Base-by-base conservation (phyloP, 768 basidiomycete genomes). In the Rhodocollybia butyracea region DNA sequence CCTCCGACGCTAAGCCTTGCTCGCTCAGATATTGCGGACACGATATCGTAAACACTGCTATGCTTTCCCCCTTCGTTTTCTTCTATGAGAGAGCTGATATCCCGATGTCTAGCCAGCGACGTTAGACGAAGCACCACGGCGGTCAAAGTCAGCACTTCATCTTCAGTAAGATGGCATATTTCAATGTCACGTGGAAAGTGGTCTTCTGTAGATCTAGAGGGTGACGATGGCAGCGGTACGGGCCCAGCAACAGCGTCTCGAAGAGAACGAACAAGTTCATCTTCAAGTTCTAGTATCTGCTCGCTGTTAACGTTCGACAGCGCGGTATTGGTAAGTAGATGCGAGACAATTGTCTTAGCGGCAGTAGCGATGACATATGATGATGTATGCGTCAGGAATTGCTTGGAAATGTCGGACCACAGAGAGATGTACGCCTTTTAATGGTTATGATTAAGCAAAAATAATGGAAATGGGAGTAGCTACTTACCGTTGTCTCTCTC, bases 401-500 rank as follows among this genome's bases (percentile, higher is more conserved):
- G 94, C 65, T 95, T 95, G 58, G 81, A 85, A 21, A 98, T 78
- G 62, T 98, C 93, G 68, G 95, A 93, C 95, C 96, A 98, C 1
- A 99, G 79, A 34, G 76, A 76, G 41, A 87, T 83, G 68, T 97
- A 98, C 0, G 85, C 86, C 92, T 96, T 63, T 17, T 58, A n/a
- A 36, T 54, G 29, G 56, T 13, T 55, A 34, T 43, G 48, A 38
- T n/a, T n/a, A n/a, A n/a, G n/a, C n/a, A n/a, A n/a, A n/a, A n/a
- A n/a, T n/a, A n/a, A 27, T 24, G 41, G 36, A 19, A 43, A 46
- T n/a, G 42, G 39, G 32, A 38, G 5, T 48, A 63, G 64, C 47
- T 27, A 75, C 86, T 43, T 62, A 96, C 95, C 34, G 88, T 75
- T 52, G 89, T 84, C 85, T 91, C 88, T 46, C 95, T 78, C 88